These are phyloP conservation scores for Lactarius hatsudake DNA, from an alignment of 768 basidiomycete species.

Conservation along the genomic window DNA sequence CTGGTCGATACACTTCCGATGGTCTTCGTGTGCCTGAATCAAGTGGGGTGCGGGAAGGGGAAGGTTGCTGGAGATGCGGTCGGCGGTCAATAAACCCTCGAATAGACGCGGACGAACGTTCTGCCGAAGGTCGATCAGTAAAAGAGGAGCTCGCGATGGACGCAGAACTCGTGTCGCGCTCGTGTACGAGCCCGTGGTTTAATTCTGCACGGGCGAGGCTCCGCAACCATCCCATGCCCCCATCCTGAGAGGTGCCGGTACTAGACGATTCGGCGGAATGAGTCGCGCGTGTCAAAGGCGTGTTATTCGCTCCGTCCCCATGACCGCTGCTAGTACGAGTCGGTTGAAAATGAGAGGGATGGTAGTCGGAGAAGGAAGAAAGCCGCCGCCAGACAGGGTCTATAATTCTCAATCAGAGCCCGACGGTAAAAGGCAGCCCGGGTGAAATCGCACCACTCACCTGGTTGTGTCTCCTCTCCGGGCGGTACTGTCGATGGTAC, in stretches of 20 bases:
- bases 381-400: slow-evolving; percentile 13
- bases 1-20: slow-evolving; percentile 14
- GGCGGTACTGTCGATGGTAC: slow-evolving; percentile 2
- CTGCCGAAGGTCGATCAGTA: slow-evolving; percentile 7
- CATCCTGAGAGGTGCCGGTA: slow-evolving; percentile 1
- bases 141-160: neutral
- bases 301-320: slow-evolving; percentile 7
- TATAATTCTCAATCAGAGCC: slow-evolving; percentile 4
- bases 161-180: slow-evolving; percentile 1
- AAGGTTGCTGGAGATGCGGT: slow-evolving; percentile 12
- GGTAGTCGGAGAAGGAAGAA: slow-evolving; percentile 9
- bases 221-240: slow-evolving; percentile 17
- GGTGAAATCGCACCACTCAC: slow-evolving; percentile 2
- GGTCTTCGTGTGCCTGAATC: slow-evolving; percentile 10
- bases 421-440: neutral
- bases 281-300: slow-evolving; percentile 8
- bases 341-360: neutral
- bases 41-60: slow-evolving; percentile 15
- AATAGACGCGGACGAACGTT: slow-evolving; percentile 12
- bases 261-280: slow-evolving; percentile 8
- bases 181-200: slow-evolving; percentile 17
- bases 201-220: slow-evolving; percentile 17
- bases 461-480: slow-evolving; percentile 11
- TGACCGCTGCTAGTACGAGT: slow-evolving; percentile 6
- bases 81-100: slow-evolving; percentile 15